Base-by-base conservation (phyloP, 176 grass and related monocot species). In the Poa annua region DNA sequence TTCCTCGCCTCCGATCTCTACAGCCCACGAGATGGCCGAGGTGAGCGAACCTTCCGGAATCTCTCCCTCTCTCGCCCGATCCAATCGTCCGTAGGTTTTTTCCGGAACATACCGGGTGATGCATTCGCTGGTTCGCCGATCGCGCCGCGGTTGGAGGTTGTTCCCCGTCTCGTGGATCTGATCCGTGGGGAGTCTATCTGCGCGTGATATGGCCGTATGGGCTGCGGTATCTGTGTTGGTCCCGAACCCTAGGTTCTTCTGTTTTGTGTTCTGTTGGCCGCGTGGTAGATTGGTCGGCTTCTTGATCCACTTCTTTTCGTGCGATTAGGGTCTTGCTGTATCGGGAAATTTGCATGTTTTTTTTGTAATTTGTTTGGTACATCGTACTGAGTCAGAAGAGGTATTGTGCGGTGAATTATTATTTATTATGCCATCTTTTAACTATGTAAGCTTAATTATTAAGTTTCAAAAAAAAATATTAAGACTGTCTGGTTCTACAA, bases 11-110 rank as follows among this genome's bases (percentile, higher is more conserved):
- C 64, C 76, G 54, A 21, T 71, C 53, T 63, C 53, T n/a, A n/a
- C 76, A 49, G 36, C 66, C 25, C 5, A 38, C 41, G 86, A 39
- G 52, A 83, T 87, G 86, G 80, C 86, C 63, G 86, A 87, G 86
- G 86, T 87, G 41, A 87, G 42, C 57, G 78, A 66, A 34, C 7
- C 15, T 22, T 44, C 69, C 53, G 9, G 26, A 67, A 77, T 3
- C 39, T 70, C 36, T 17, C 50, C 8, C 8, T 3, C 24, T 42
- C 39, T 5, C 17, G 32, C 39, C 63, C 62, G 6, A 15, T 42
- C 63, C 3, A 36, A 9, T 67, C 20, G 51, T 24, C 68, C 5
- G 0, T 47, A 10, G 4, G 3, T 15, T 29, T 2, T 14, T 17
- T 19, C 24, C 33, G 20, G 15, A 62, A 6, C 19, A 6, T 26